A percentile compares a stretch with the other conserved stretches of the same genome.
These are phyloP conservation scores for Beauveria sp. DNA, from an alignment of 2,329 filamentous ascomycete species.

Conservation along the genomic window DNA sequence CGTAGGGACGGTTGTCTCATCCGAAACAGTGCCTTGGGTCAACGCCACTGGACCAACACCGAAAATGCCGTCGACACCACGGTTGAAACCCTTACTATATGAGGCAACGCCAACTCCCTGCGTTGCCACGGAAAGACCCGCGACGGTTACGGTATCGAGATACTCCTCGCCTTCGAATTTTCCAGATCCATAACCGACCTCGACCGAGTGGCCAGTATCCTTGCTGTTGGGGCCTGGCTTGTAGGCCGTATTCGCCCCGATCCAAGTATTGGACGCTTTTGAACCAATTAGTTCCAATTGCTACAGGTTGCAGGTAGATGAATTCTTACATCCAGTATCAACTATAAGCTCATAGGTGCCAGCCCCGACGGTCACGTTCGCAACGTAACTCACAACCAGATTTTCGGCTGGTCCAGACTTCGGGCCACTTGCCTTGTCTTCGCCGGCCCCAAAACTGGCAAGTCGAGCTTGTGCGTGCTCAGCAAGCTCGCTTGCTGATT, in stretches of 20 bases:
- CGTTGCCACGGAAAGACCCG: not conserved
- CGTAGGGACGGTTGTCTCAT: not conserved
- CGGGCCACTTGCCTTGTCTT: no score
- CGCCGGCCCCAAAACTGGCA: no score
- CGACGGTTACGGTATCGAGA: not conserved
- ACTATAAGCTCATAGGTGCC: not conserved
- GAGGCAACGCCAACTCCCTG: not conserved
- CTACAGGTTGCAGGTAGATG: not conserved
- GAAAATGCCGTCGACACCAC: not conserved
- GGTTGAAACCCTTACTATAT: no score
- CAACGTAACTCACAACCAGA: not conserved
- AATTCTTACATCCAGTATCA: not conserved
- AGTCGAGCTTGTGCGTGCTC: not conserved
- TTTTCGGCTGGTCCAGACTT: not conserved
- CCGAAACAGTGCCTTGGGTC: not conserved
- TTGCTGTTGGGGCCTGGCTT: not conserved
- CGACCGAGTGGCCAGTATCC: not conserved
- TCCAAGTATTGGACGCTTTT: not conserved
- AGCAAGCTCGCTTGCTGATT: not conserved
- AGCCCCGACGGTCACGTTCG: not conserved
- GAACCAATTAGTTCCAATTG: not conserved
- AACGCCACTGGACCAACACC: not conserved
- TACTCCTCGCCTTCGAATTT: not conserved
- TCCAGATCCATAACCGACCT: not conserved
- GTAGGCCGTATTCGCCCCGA: not conserved